A percentile compares a stretch with the other conserved stretches of the same genome.
Conservation (phyloP, 31 red algal genomes). For the Asparagopsis taxiformis region DNA sequence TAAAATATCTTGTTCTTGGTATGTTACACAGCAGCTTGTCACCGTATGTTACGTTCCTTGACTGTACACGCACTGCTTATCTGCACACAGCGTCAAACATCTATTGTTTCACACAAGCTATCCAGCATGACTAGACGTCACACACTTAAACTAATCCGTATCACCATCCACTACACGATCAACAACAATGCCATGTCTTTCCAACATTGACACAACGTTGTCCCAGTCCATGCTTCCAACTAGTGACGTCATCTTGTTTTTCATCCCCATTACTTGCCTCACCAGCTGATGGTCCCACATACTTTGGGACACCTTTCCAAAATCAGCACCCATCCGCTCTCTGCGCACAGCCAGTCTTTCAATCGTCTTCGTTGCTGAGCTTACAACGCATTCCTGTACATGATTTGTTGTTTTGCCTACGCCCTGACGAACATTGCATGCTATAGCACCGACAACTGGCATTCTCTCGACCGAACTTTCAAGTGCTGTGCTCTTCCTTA, state of each 20-base stretch:
- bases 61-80: too few relatives aligned
- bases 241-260: not conserved
- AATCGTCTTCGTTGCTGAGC: not conserved
- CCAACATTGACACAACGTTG: not conserved
- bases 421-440: not conserved
- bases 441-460: slow-evolving; percentile 8
- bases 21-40: too few relatives aligned
- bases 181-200: not conserved
- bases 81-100: too few relatives aligned
- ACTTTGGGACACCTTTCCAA: not conserved
- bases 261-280: not conserved
- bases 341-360: not conserved
- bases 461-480: slow-evolving; percentile 40
- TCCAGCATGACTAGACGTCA: too few relatives aligned
- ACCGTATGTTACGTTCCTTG: too few relatives aligned
- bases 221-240: not conserved
- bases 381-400: not conserved
- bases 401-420: not conserved
- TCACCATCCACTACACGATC: not conserved
- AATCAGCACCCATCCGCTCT: not conserved
- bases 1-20: too few relatives aligned
- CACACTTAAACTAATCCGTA: too few relatives aligned
- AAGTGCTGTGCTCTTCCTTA: slow-evolving; percentile 62
- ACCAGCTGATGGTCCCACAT: not conserved
- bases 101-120: too few relatives aligned